phyloP scores from a whole-genome alignment of 2,329 filamentous ascomycete species.

The Cordyceps cateniannulata region DNA sequence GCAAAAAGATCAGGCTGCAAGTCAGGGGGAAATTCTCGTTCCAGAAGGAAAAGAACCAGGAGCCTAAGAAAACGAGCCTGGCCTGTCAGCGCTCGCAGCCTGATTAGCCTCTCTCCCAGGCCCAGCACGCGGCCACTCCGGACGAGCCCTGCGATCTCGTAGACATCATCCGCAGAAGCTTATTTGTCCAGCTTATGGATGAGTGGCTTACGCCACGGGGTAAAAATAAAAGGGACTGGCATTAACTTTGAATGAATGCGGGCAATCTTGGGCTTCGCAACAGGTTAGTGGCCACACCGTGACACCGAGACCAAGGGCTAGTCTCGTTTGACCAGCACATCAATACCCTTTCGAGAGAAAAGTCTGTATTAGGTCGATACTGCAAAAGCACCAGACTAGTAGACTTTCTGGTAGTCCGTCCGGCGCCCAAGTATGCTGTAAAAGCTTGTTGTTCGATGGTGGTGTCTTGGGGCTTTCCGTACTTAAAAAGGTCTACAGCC shows the following conservation, averaged over 20 bases:
- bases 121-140: too few relatives aligned
- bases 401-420: neutral
- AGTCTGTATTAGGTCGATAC: neutral
- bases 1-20: neutral
- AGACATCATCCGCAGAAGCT: neutral
- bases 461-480: neutral
- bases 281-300: neutral
- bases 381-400: neutral
- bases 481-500: neutral
- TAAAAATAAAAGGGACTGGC: neutral
- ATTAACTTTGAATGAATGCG: neutral
- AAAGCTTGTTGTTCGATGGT: neutral
- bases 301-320: neutral
- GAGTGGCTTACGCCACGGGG: conserved; percentile 7
- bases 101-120: neutral
- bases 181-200: neutral
- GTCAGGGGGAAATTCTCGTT: neutral
- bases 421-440: neutral
- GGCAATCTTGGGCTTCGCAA: neutral
- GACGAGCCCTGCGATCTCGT: too few relatives aligned
- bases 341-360: neutral
- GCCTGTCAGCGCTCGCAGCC: neutral
- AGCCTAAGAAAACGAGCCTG: too few relatives aligned
- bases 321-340: neutral
- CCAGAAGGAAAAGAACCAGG: neutral